Conservation (phyloP, 1,139 yeast genomes). For the Arxiozyma telluris region DNA sequence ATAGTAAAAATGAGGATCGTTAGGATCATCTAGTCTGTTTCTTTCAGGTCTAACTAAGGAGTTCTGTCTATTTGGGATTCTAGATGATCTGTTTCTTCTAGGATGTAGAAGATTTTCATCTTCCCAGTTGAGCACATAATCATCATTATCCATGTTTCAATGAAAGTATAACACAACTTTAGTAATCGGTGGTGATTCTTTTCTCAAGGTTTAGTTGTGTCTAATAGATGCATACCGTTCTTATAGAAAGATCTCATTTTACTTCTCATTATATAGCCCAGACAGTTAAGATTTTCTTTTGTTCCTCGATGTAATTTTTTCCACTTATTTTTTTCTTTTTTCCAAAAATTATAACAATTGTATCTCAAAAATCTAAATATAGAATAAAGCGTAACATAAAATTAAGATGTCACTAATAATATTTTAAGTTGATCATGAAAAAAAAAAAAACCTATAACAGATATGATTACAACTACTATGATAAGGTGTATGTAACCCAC, state of each 20-base stretch:
- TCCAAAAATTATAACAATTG: no score
- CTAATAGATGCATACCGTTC: not conserved
- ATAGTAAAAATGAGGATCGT: constrained; percentile 71
- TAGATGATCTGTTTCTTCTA: constrained; percentile 9
- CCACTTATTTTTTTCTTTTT: not conserved
- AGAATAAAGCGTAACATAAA: not conserved
- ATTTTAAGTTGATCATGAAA: no score
- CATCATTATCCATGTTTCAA: constrained; percentile 11
- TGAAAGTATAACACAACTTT: not conserved
- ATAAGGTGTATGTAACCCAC: not conserved
- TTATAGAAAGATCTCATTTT: not conserved
- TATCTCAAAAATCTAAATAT: not conserved
- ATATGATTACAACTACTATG: no score
- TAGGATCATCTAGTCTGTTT: constrained; percentile 51
- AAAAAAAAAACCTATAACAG: no score
- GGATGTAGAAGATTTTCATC: constrained; percentile 17
- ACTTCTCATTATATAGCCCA: not conserved
- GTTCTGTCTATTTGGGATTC: constrained; percentile 20
- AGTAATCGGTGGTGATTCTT: not conserved
- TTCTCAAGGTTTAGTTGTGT: constrained; percentile 3
- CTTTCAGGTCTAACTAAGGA: constrained; percentile 79
- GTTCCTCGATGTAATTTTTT: not conserved
- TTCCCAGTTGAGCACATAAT: constrained; percentile 17
- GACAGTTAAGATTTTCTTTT: not conserved
- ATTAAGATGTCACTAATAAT: not conserved